phyloP scores from a whole-genome alignment of 78 protist species.

The Salpingoeca rosetta region DNA sequence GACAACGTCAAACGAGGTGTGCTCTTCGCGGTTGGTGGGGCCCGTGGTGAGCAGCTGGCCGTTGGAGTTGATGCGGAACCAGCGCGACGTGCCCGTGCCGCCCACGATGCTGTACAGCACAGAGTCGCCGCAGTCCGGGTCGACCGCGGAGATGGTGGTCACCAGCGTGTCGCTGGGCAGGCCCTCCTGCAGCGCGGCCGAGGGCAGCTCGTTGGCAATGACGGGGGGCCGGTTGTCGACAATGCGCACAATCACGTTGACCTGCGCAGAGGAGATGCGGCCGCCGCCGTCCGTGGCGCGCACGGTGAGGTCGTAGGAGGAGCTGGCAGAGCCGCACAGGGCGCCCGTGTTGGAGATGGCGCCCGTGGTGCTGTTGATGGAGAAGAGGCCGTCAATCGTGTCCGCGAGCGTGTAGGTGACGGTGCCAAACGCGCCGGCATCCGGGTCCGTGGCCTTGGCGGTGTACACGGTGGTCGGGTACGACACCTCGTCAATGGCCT shows the following conservation, averaged over 20 bases:
- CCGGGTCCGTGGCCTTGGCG: not conserved
- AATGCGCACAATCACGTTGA: not conserved
- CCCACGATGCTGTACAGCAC: not conserved
- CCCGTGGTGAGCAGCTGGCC: too few species aligned
- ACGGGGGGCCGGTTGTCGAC: not conserved
- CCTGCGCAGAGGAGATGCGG: not conserved
- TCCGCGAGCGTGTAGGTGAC: not conserved
- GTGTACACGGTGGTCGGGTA: too few species aligned
- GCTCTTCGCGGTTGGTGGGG: too few species aligned
- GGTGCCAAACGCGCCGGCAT: not conserved
- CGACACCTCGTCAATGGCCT: too few species aligned
- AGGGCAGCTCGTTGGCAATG: not conserved
- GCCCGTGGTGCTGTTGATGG: not conserved
- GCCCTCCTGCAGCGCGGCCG: not conserved
- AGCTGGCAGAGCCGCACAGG: too few species aligned
- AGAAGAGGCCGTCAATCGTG: not conserved
- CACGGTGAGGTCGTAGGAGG: too few species aligned
- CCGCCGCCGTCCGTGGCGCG: too few species aligned
- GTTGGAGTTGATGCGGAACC: too few species aligned
- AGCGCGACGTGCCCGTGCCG: too few species aligned
- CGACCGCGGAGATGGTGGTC: not conserved
- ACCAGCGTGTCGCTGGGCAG: not conserved
- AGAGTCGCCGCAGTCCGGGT: not conserved
- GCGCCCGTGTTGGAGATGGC: not conserved
- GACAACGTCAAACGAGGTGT: too few species aligned